These are phyloP conservation scores for Ogataea pini DNA, from an alignment of 805 yeast species.

Conservation along the genomic window DNA sequence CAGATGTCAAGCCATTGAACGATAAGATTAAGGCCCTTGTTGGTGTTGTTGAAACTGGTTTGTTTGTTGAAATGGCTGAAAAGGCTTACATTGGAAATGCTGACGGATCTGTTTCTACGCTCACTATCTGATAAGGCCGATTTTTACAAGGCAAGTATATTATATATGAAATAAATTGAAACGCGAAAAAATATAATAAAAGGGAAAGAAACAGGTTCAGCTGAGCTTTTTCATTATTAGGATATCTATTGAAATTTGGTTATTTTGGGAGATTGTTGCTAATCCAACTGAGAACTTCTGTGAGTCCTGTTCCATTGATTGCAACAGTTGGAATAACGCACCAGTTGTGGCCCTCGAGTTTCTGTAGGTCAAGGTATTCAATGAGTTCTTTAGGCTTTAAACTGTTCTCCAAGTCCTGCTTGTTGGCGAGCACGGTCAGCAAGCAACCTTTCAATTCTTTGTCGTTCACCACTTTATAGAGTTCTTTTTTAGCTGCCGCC, in stretches of 20 bases:
- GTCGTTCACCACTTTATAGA: constrained; percentile 76
- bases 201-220: background rate
- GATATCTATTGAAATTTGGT: background rate
- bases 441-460: constrained; percentile 81
- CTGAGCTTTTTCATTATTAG: background rate
- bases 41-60: constrained; percentile 96
- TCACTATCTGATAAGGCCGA: constrained; percentile 37
- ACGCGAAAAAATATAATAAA: background rate
- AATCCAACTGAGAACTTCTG: constrained; percentile 87
- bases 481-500: constrained; percentile 75
- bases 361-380: constrained; percentile 63
- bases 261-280: constrained; percentile 34
- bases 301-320: constrained; percentile 83
- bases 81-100: constrained; percentile 89
- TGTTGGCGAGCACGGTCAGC: constrained; percentile 83
- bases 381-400: constrained; percentile 79
- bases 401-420: constrained; percentile 75
- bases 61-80: constrained; percentile 72
- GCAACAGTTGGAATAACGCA: constrained; percentile 92
- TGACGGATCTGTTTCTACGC: constrained; percentile 52
- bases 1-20: constrained; percentile 54
- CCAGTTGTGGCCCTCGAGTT: constrained; percentile 73
- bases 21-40: constrained; percentile 66
- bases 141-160: background rate
- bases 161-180: too few species aligned